These are phyloP conservation scores for Aspergillus biplanus DNA, from an alignment of 495 filamentous ascomycete species.

Conservation along the genomic window DNA sequence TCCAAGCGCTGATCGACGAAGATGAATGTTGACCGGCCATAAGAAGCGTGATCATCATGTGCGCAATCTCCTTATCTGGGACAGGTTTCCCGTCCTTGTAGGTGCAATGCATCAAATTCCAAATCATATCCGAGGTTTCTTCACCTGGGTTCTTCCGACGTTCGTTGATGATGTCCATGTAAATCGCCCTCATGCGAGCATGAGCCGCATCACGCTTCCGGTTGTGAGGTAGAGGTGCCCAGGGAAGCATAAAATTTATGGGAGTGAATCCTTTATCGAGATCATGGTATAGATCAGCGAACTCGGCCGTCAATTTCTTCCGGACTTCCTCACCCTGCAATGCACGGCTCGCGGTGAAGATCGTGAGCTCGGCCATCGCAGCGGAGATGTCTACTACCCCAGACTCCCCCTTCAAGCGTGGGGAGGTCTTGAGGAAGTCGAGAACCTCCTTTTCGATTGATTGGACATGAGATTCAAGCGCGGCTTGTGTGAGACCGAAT, in stretches of 20 bases:
- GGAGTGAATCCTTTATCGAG: slow-evolving; percentile 83
- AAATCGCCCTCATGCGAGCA: slow-evolving; percentile 72
- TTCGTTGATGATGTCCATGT: slow-evolving; percentile 73
- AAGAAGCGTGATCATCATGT: slow-evolving; percentile 71
- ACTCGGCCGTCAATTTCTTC: slow-evolving; percentile 63
- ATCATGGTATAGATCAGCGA: slow-evolving; percentile 79
- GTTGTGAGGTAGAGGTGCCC: slow-evolving; percentile 85
- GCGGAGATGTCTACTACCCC: slow-evolving; percentile 67
- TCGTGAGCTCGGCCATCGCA: slow-evolving; percentile 81
- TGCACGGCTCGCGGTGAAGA: slow-evolving; percentile 79
- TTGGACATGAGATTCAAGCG: slow-evolving; percentile 76
- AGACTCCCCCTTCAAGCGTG: slow-evolving; percentile 67
- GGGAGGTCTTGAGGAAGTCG: slow-evolving; percentile 65
- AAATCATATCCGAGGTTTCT: slow-evolving; percentile 73
- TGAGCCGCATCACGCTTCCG: slow-evolving; percentile 78
- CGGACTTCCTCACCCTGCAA: slow-evolving; percentile 83
- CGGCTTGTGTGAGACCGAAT: slow-evolving; percentile 75
- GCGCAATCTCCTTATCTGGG: slow-evolving; percentile 64
- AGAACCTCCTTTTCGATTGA: slow-evolving; percentile 77
- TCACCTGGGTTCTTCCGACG: slow-evolving; percentile 53
- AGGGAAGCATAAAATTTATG: slow-evolving; percentile 84
- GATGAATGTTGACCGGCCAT: slow-evolving; percentile 70
- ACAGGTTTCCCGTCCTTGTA: slow-evolving; percentile 66
- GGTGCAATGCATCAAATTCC: slow-evolving; percentile 67
- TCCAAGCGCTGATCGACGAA: slow-evolving; percentile 63